Evolutionary conservation across 2,329 filamentous ascomycete genomes (phyloP), one percentile per base, ranked within the genome.

Genomic region (Clonostachys chloroleuca): DNA sequence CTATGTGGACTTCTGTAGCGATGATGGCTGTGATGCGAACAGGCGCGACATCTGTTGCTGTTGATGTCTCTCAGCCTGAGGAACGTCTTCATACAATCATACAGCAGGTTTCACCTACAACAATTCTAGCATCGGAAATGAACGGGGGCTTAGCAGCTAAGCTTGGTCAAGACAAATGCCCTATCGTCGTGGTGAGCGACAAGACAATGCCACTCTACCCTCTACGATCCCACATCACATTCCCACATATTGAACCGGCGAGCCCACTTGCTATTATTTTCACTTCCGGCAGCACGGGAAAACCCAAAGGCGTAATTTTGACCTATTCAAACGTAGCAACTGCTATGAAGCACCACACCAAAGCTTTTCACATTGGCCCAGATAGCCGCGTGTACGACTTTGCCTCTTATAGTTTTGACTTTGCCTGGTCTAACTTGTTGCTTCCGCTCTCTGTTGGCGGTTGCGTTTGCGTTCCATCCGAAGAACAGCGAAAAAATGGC

Each of bases 401-500:
- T 34, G 40, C 40, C 20, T 47, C 52, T 18, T 47, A 53, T 35
- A 48, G 44, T 2, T 54, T 54, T 24, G 51, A 53, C 34, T 34
- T 52, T 13, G 37, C 45, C 5, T 30, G 24, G 24, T 30, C 24
- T 10, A 30, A 30, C 24, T 10, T 30, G 9, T 30, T 30, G 9
- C 24, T 30, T 30, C 40, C 51, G 2, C 40, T 54, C 4, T 47
- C 47, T 8, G 36, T 30, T 18, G 52, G 52, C 12, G 52, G 37
- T 6, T 52, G 51, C 17, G 9, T 54, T 9, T 53, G 51, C 17
- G 37, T 54, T 5, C 53, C 52, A 8, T 51, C 46, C 2, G 53
- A 55, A 13, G 42, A 52, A 12, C 46, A 52, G 8, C 44, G 50
- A 4, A 17, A 43, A 4, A 50, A 49, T 34, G 47, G 47, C 13